A percentile compares a stretch with the other conserved stretches of the same genome.
Conservation (phyloP, 2,329 filamentous ascomycete species). For the Penicillium sp. region DNA sequence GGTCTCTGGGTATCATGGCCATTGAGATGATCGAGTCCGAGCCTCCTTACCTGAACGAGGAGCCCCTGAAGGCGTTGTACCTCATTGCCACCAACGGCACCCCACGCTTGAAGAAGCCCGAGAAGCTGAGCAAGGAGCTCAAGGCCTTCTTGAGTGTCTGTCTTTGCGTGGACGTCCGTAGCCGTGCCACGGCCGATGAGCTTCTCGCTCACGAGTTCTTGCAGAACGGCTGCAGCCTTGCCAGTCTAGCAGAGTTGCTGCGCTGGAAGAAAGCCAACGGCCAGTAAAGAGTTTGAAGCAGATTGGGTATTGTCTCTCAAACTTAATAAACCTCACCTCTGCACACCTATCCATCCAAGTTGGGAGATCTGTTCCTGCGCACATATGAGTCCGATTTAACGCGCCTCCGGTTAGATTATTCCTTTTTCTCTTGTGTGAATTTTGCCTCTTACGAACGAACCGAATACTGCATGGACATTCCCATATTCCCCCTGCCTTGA, state of each 20-base stretch:
- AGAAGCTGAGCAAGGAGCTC: constrained; percentile 95
- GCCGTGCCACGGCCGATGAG: constrained; percentile 86
- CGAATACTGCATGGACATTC: constrained; percentile 4
- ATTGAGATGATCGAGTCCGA: constrained; percentile 99
- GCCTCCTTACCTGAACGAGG: constrained; percentile 95
- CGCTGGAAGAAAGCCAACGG: constrained; percentile 58
- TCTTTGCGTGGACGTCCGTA: constrained; percentile 94
- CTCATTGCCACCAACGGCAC: constrained; percentile 98
- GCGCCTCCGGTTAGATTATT: constrained; percentile 25
- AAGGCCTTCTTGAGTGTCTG: constrained; percentile 97
- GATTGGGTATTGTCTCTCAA: background rate
- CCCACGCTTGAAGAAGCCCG: constrained; percentile 93
- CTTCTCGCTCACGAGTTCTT: constrained; percentile 90
- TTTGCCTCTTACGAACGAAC: constrained; percentile 3
- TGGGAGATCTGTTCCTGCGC: constrained; percentile 22
- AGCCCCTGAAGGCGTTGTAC: constrained; percentile 94
- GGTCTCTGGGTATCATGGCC: constrained; percentile 98
- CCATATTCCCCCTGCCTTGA: background rate
- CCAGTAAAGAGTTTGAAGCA: constrained; percentile 27
- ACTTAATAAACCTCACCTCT: background rate
- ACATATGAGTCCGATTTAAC: constrained; percentile 35
- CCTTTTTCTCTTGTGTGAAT: constrained; percentile 1
- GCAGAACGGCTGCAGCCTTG: constrained; percentile 81
- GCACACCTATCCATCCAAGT: background rate
- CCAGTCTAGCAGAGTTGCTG: constrained; percentile 80